These are phyloP conservation scores for Lyophyllum shimeji DNA, from an alignment of 768 basidiomycete genomes.

Conservation along the genomic window DNA sequence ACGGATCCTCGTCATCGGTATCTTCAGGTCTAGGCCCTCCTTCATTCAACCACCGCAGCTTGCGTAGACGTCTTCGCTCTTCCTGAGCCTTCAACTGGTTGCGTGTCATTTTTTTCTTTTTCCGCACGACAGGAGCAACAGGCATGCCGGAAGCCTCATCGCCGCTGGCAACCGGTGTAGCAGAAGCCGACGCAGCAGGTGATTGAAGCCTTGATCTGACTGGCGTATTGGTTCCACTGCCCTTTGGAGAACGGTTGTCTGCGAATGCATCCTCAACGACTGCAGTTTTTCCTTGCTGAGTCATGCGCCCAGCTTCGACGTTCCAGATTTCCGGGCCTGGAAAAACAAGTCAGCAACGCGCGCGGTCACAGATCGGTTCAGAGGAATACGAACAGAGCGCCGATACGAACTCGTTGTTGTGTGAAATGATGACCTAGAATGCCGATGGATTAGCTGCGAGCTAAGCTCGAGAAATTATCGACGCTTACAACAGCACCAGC, in stretches of 20 bases:
- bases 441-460: not conserved
- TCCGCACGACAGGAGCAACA: slow-evolving; percentile 46
- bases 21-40: slow-evolving; percentile 86
- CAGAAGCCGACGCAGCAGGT: slow-evolving; percentile 66
- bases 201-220: slow-evolving; percentile 68
- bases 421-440: slow-evolving; percentile 87
- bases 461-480: slow-evolving; percentile 8
- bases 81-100: slow-evolving; percentile 89
- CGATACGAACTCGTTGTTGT: slow-evolving; percentile 86
- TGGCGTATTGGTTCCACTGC: slow-evolving; percentile 72
- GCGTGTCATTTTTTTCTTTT: slow-evolving; percentile 91
- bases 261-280: slow-evolving; percentile 83
- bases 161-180: slow-evolving; percentile 80
- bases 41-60: slow-evolving; percentile 78
- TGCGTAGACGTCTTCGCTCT: slow-evolving; percentile 77
- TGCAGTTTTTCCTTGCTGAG: slow-evolving; percentile 85
- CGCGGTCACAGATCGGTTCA: slow-evolving; percentile 9
- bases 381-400: slow-evolving; percentile 64
- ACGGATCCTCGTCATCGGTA: slow-evolving; percentile 59
- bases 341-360: slow-evolving; percentile 10
- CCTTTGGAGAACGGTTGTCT: slow-evolving; percentile 66
- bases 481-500: slow-evolving; percentile 78
- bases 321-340: slow-evolving; percentile 93
- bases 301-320: slow-evolving; percentile 81
- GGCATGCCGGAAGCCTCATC: slow-evolving; percentile 50